Base-by-base conservation (phyloP, 2,329 filamentous ascomycete species). In the Xylaria multiplex region DNA sequence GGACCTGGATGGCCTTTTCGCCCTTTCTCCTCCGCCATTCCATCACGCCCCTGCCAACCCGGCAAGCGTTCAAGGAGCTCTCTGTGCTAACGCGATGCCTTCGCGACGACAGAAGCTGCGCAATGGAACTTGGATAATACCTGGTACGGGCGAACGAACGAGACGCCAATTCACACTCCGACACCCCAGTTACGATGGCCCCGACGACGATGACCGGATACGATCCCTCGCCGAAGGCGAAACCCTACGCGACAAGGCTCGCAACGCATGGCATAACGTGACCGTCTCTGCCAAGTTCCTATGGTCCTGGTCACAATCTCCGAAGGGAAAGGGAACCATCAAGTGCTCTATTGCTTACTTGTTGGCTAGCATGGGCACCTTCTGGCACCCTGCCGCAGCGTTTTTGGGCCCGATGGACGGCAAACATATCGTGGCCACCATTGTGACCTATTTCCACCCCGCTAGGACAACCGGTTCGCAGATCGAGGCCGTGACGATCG, bases 371-470 rank as follows among this genome's bases (percentile, higher is more conserved):
- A 82, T 97, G 78, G 93, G 90, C 42, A 97, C 94, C 0, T 96
- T 97, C 73, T 89, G 93, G 68, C 87, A 90, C 2, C 85, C 86
- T 2, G 84, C 97, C 62, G 90, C 93, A 16, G 81, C 84, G 7
- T 87, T 93, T 63, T 83, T 97, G 16, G 95, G 95, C 11, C 85
- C 90, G 69, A 91, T 93, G 75, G 94, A 97, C 79, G 93, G 93
- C 57, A 97, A 97, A 76, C 95, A 97, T 79, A 90, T 97, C 75
- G 93, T 97, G 58, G 93, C 93, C 37, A 97, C 95, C 2, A 88
- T 97, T 64, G 96, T 93, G 0, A 94, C 97, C 11, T 98, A 97
- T 76, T 98, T 97, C 74, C 93, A 97, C 77, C 93, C 95, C 4
- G 92, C 93, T 6, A 86, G 95, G 64, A 93, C 93, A 19, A 87